phyloP scores from a whole-genome alignment of 805 yeast species.

The Kazachstania taianensis region DNA sequence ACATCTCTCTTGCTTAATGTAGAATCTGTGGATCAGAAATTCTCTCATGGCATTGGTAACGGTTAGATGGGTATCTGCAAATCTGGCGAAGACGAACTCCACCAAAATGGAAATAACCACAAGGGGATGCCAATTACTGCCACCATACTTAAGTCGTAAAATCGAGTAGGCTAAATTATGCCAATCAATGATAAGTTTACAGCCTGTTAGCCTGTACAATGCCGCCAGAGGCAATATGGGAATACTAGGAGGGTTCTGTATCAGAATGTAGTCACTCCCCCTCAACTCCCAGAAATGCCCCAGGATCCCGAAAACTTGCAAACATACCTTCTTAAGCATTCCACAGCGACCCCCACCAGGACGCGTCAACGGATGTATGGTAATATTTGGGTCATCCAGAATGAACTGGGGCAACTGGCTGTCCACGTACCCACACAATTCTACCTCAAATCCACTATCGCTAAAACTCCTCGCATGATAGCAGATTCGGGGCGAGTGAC shows the following conservation, averaged over 20 bases:
- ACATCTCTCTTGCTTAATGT: conserved; percentile 38
- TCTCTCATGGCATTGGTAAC: conserved; percentile 69
- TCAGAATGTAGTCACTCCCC: conserved; percentile 57
- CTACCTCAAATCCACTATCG: conserved; percentile 59
- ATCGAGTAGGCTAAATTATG: conserved; percentile 88
- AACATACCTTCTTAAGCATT: conserved; percentile 40
- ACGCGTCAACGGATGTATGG: conserved; percentile 33
- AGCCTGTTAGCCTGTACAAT: conserved; percentile 42
- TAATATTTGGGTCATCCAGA: conserved; percentile 40
- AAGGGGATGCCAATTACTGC: conserved; percentile 43
- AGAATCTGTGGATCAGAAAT: conserved; percentile 48
- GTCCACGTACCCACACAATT: conserved; percentile 74
- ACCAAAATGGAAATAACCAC: conserved; percentile 51
- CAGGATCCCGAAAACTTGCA: conserved; percentile 43
- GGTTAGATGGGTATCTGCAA: conserved; percentile 64
- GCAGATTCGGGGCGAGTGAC: conserved; percentile 90
- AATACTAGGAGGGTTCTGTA: conserved; percentile 89
- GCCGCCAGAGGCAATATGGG: conserved; percentile 66
- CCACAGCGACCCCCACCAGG: conserved; percentile 2
- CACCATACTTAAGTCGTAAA: conserved; percentile 51
- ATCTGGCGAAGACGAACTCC: conserved; percentile 52
- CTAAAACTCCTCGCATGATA: conserved; percentile 79
- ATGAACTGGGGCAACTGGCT: conserved; percentile 43
- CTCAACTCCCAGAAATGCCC: conserved; percentile 41
- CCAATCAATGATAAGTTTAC: conserved; percentile 82